phyloP scores from a whole-genome alignment of 345 rosid species.

The Microcos paniculata region DNA sequence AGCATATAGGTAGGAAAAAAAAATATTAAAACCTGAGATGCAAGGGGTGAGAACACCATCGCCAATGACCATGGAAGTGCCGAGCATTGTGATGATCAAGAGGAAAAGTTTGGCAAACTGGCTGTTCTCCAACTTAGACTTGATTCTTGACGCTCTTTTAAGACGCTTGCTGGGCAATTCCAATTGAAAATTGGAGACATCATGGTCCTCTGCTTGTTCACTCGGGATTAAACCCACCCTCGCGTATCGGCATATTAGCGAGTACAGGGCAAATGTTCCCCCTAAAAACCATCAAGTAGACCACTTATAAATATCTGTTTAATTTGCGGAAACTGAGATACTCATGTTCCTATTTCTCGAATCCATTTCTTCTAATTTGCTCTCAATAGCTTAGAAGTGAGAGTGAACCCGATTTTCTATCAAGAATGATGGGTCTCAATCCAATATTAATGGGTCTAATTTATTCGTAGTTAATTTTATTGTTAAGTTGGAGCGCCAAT shows the following conservation, averaged over 20 bases:
- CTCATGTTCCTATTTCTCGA: too few relatives aligned
- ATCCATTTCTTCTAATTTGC: too few relatives aligned
- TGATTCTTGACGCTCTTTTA: conserved; percentile 31
- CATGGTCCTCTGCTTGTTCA: conserved; percentile 41
- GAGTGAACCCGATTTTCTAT: too few relatives aligned
- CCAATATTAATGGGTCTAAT: too few relatives aligned
- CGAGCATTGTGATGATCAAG: conserved; percentile 47
- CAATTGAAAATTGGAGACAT: conserved; percentile 34
- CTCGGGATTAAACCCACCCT: conserved; percentile 48
- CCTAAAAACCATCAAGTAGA: too few relatives aligned
- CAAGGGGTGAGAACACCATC: conserved; percentile 65
- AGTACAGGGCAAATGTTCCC: conserved; percentile 58
- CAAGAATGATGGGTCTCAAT: too few relatives aligned
- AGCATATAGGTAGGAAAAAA: too few relatives aligned
- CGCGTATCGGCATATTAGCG: conserved; percentile 48
- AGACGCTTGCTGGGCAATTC: conserved; percentile 32
- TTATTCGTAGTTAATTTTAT: too few relatives aligned
- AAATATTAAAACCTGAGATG: conserved; percentile 52
- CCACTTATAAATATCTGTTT: too few relatives aligned
- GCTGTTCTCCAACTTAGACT: conserved; percentile 35
- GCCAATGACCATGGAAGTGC: conserved; percentile 61
- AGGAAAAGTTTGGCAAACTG: conserved; percentile 33
- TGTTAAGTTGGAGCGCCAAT: too few relatives aligned
- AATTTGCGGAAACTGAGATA: too few relatives aligned
- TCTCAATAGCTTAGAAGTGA: too few relatives aligned